These are phyloP conservation scores for Schizonepeta tenuifolia DNA, from an alignment of 257 asterid species.

Conservation along the genomic window DNA sequence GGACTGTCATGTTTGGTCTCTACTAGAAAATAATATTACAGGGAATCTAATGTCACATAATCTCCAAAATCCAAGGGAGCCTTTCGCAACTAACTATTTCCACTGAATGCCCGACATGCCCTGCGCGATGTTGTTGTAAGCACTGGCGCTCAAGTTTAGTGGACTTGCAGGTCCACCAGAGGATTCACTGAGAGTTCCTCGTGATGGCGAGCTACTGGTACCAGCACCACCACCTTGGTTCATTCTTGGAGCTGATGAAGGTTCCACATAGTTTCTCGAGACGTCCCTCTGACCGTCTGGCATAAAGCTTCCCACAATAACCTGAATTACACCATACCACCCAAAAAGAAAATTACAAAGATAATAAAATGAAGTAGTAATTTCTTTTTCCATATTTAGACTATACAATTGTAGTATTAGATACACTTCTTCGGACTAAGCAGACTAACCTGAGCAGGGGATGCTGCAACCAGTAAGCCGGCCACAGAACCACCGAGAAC, in stretches of 20 bases:
- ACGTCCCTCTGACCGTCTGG: slow-evolving; percentile 40
- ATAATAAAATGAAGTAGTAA: not conserved
- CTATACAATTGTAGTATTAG: not conserved
- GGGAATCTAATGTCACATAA: slow-evolving; percentile 18
- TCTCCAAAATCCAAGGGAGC: not conserved
- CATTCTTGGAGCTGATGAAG: slow-evolving; percentile 33
- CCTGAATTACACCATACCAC: slow-evolving; percentile 33
- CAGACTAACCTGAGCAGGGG: slow-evolving; percentile 64
- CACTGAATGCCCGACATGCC: slow-evolving; percentile 42
- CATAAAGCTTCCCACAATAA: slow-evolving; percentile 53
- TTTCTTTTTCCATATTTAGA: not conserved
- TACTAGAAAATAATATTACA: slow-evolving; percentile 35
- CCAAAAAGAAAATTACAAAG: not conserved
- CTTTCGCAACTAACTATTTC: slow-evolving; percentile 34
- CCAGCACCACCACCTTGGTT: slow-evolving; percentile 44
- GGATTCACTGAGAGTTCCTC: slow-evolving; percentile 50
- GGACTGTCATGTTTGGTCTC: slow-evolving; percentile 23
- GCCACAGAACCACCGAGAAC: slow-evolving; percentile 72
- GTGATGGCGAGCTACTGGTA: slow-evolving; percentile 54
- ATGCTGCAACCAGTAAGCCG: slow-evolving; percentile 57
- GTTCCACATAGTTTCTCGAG: slow-evolving; percentile 34
- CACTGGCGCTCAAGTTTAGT: slow-evolving; percentile 39
- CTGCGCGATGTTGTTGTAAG: slow-evolving; percentile 35
- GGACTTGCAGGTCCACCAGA: slow-evolving; percentile 57
- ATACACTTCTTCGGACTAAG: not conserved